phyloP scores from a whole-genome alignment of 75 land plant genomes.

The Azolla pinnata region DNA sequence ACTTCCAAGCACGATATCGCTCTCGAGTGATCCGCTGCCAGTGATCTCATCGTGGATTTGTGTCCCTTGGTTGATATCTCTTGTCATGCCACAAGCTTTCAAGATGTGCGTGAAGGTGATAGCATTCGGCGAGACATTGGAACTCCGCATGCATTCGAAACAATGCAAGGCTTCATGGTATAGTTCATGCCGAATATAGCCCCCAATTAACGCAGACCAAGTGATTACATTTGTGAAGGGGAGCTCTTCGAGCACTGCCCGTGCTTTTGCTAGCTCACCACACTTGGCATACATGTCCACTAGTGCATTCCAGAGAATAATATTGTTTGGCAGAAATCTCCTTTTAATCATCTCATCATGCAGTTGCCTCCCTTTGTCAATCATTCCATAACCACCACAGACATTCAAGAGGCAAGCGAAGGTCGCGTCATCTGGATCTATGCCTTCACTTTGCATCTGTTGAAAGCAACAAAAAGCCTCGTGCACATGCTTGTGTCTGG shows the following conservation, averaged over 20 bases:
- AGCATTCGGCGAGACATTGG: constrained; percentile 14
- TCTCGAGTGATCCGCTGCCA: constrained; percentile 8
- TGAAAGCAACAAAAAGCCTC: neutral
- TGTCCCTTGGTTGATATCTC: constrained; percentile 22
- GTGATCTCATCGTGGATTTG: constrained; percentile 24
- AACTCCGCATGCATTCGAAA: constrained; percentile 17
- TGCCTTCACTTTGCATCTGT: neutral
- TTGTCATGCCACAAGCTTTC: constrained; percentile 25
- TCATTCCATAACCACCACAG: too few relatives aligned
- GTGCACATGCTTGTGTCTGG: neutral
- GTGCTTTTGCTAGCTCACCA: constrained; percentile 15
- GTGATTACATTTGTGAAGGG: constrained; percentile 11
- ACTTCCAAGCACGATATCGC: constrained; percentile 8
- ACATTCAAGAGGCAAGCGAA: neutral
- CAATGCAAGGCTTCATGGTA: constrained; percentile 18
- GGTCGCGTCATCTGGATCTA: neutral
- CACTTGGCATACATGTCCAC: constrained; percentile 15
- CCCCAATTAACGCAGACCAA: constrained; percentile 39
- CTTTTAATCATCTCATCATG: constrained; percentile 1
- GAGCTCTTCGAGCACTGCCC: constrained; percentile 22
- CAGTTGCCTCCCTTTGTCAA: constrained; percentile 1
- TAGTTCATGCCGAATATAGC: constrained; percentile 13
- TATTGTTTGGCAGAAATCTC: neutral
- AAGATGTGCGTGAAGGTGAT: constrained; percentile 29
- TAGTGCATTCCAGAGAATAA: neutral